Base-by-base conservation (phyloP, 768 basidiomycete genomes). In the Termitomyces eurrhizus region DNA sequence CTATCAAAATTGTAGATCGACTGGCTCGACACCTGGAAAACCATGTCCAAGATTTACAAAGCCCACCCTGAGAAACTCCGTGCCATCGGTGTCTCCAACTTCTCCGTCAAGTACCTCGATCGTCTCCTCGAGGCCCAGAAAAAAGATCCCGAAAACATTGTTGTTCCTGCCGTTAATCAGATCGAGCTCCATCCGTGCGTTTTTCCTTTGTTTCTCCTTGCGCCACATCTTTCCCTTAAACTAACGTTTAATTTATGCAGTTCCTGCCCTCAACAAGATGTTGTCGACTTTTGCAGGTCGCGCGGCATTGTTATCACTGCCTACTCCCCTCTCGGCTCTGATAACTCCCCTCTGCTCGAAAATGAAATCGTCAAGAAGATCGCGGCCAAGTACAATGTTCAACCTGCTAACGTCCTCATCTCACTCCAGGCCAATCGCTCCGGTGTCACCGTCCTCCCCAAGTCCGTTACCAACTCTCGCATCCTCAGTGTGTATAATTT, bases 31-130 rank as follows among this genome's bases (percentile, higher is more conserved):
- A 90, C 91, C 35, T 94, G 92, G 92, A 85, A 85, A 67, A 70
- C 74, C 56, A 89, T 94, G 86, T 90, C 89, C 70, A 81, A 79
- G 62, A 69, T 93, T 14, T 80, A 83, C 75, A 80, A 82, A 68
- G 80, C 74, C n/a, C 66, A 87, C 69, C 84, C 85, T 21, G 82
- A 88, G 41, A 92, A 92, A 72, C 76, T 91, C 67, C 87, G 81
- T 66, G 89, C 90, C 1, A 93, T 95, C 66, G 93, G 83, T 65
- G 85, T 90, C 51, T 86, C 86, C 56, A 93, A 93, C 79, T 84
- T 88, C 69, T 87, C 84, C 8, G 77, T 87, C 50, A 72, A 82
- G 44, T 89, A 78, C 73, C 72, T 93, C 44, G 78, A 87, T 61
- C 76, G 83, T 45, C 77, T 93, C 24, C 75, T 90, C 45, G 79